phyloP scores from a whole-genome alignment of 2,329 filamentous ascomycete species.

The Trichophyton schoenleinii region DNA sequence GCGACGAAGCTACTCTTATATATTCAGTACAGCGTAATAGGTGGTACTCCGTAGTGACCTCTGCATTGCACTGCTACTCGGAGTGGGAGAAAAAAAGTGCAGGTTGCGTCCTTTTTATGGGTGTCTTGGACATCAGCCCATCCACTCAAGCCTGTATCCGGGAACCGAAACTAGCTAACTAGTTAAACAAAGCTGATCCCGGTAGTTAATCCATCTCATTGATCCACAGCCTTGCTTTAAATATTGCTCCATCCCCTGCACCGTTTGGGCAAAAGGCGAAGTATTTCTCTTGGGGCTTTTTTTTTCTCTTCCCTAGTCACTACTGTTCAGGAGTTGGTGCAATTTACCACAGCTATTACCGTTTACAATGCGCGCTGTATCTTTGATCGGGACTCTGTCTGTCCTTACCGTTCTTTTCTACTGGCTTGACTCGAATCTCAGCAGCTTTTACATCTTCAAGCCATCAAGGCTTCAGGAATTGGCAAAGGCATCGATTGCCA shows the following conservation, averaged over 20 bases:
- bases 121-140: not conserved
- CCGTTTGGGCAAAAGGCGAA: not conserved
- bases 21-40: not conserved
- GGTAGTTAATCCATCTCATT: not conserved
- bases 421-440: conserved; percentile 7
- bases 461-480: conserved; percentile 15
- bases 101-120: not conserved
- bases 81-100: not conserved
- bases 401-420: conserved; percentile 5
- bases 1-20: too few species aligned
- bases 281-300: conserved; percentile 12
- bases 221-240: not conserved
- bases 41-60: not conserved
- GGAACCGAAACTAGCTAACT: not conserved
- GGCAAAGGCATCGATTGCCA: conserved; percentile 17
- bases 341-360: not conserved
- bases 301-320: conserved; percentile 4
- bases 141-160: not conserved
- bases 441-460: conserved; percentile 16
- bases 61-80: not conserved
- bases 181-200: not conserved
- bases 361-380: not conserved
- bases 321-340: not conserved
- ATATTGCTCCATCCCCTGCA: not conserved
- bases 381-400: not conserved